phyloP scores from a whole-genome alignment of 1,139 yeast species.

The Pneumocystis oryctolagi region DNA sequence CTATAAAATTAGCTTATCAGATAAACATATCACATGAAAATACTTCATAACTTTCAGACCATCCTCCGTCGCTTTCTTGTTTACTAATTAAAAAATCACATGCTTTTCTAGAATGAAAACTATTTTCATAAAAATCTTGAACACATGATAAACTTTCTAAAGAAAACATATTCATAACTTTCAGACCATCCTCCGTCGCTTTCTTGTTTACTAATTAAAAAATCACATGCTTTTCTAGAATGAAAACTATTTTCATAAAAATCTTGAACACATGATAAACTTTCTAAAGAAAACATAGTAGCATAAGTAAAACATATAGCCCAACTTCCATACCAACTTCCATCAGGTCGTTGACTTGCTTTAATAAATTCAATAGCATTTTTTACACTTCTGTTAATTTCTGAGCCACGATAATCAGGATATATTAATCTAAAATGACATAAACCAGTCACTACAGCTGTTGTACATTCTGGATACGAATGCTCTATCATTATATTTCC shows the following conservation, averaged over 20 bases:
- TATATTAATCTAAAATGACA: conserved; percentile 57
- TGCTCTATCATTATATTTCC: conserved; percentile 97
- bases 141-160: conserved; percentile 73
- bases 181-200: conserved; percentile 97
- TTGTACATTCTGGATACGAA: conserved; percentile 96
- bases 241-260: conserved; percentile 44
- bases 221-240: conserved; percentile 72
- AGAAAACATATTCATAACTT: conserved; percentile 98
- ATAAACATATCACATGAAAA: not conserved
- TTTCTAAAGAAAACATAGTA: conserved; percentile 95
- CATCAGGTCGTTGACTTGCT: conserved; percentile 55
- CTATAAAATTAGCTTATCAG: conserved; percentile 3
- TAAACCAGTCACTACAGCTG: conserved; percentile 79
- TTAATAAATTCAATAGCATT: conserved; percentile 63
- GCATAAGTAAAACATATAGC: conserved; percentile 95
- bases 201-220: conserved; percentile 57
- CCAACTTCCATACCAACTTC: conserved; percentile 99
- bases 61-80: conserved; percentile 84
- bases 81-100: conserved; percentile 69
- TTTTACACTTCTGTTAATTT: conserved; percentile 51
- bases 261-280: conserved; percentile 55
- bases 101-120: conserved; percentile 49
- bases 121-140: conserved; percentile 47
- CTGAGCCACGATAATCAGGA: conserved; percentile 44
- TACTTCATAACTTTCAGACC: conserved; percentile 57